Base-by-base conservation (phyloP, 495 filamentous ascomycete genomes). In the Oidiodendron maius region DNA sequence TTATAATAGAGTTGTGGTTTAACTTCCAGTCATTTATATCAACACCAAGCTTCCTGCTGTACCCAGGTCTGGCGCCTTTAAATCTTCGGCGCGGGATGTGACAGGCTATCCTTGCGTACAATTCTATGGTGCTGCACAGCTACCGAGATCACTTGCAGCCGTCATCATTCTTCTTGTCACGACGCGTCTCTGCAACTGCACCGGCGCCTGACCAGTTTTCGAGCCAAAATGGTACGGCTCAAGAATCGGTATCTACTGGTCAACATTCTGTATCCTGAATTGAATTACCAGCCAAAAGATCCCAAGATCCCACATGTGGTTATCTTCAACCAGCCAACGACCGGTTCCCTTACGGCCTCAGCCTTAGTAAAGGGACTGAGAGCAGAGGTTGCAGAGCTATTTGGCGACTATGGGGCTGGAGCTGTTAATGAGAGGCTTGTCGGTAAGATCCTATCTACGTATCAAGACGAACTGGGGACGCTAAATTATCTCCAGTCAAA, bases 191-290 rank as follows among this genome's bases (percentile, higher is more conserved):
- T n/a, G n/a, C n/a, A n/a, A n/a, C n/a, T n/a, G n/a, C n/a, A n/a
- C n/a, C n/a, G n/a, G n/a, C n/a, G n/a, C n/a, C n/a, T n/a, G n/a
- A n/a, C n/a, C n/a, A n/a, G n/a, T n/a, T n/a, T n/a, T n/a, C n/a
- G n/a, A n/a, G n/a, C n/a, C n/a, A n/a, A n/a, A n/a, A 98, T 98
- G 93, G 93, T 97, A 51, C 89, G 93, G 60, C 71, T 96, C 54
- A 98, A 98, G 71, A 80, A 93, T 64, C 86, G 93, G 50, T 98
- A 98, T 62, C 82, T 98, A 32, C 79, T 97, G 24, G 76, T 96
- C 44, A 83, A 90, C 63, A 89, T 96, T 58, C 77, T 96, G 48
- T 96, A 96, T 64, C 87, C 91, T 12, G 75, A 82, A 12, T 62
- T 69, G 23, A 64, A 63, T 34, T 67, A 67, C 46, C 64, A 61